phyloP scores from a whole-genome alignment of 805 yeast genomes.

The Candida methanosorbosa region DNA sequence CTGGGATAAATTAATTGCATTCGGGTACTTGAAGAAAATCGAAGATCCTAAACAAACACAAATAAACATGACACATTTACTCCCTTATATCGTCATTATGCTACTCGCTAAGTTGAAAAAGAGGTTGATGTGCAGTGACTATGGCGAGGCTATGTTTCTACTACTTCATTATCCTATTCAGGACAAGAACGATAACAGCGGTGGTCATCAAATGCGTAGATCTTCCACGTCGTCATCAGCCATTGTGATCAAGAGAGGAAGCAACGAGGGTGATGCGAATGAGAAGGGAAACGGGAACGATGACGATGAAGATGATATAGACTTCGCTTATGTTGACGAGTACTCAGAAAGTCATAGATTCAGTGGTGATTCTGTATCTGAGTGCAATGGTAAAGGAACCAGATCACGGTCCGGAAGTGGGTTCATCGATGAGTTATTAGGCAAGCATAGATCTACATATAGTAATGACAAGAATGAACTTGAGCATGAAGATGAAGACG shows the following conservation, averaged over 20 bases:
- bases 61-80: slow-evolving; percentile 22
- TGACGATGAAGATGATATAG: slow-evolving; percentile 2
- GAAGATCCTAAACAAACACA: slow-evolving; percentile 6
- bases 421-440: too few species aligned
- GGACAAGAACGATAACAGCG: neutral
- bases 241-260: neutral
- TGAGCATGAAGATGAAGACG: neutral
- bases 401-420: too few species aligned
- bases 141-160: slow-evolving; percentile 40
- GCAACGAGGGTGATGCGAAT: neutral
- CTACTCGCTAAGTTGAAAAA: slow-evolving; percentile 34
- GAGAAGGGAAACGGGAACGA: neutral
- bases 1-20: slow-evolving; percentile 42
- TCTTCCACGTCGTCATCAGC: neutral
- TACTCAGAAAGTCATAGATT: slow-evolving; percentile 7
- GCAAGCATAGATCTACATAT: neutral
- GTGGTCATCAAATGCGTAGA: neutral
- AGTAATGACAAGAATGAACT: neutral
- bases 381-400: neutral
- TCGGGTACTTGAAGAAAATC: slow-evolving; percentile 12
- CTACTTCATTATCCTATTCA: slow-evolving; percentile 40
- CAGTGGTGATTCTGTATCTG: slow-evolving; percentile 2
- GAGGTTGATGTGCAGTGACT: slow-evolving; percentile 38
- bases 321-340: slow-evolving; percentile 16
- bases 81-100: slow-evolving; percentile 33